A percentile compares a stretch with the other conserved stretches of the same genome.
phyloP scores from a whole-genome alignment of 495 filamentous ascomycete genomes.

The Lichina pygmaea region DNA sequence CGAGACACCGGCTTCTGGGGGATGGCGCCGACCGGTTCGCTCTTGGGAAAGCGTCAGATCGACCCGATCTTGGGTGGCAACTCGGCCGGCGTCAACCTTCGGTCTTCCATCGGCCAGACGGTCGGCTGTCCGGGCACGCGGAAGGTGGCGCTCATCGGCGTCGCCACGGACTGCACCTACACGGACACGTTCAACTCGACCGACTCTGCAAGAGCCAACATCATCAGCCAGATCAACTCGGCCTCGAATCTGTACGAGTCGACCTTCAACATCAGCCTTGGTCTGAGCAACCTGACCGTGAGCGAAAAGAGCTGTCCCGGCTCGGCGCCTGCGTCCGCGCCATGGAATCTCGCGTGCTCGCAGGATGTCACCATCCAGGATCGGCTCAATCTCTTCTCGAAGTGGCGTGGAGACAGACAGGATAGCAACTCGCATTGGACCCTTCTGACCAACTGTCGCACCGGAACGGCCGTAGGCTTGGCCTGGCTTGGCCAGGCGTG shows the following conservation, averaged over 20 bases:
- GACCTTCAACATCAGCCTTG: conserved; percentile 82
- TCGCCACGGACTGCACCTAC: conserved; percentile 83
- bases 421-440: conserved; percentile 89
- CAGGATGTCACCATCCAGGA: conserved; percentile 37
- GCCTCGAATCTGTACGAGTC: conserved; percentile 71
- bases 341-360: conserved; percentile 61
- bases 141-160: conserved; percentile 72
- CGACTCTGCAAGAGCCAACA: conserved; percentile 31
- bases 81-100: conserved; percentile 60
- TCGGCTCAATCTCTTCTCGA: conserved; percentile 67
- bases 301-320: conserved; percentile 39
- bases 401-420: conserved; percentile 47
- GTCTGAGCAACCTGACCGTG: conserved; percentile 62
- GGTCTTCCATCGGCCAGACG: conserved; percentile 52
- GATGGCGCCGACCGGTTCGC: conserved; percentile 21
- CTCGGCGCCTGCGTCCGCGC: conserved; percentile 29
- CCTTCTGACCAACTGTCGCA: conserved; percentile 62
- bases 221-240: conserved; percentile 63
- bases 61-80: conserved; percentile 39
- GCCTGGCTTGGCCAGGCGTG: conserved; percentile 87
- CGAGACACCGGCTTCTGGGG: conserved; percentile 21
- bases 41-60: conserved; percentile 29
- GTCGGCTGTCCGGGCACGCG: conserved; percentile 64
- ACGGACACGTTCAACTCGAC: conserved; percentile 36
- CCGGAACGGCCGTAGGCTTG: conserved; percentile 65